These are phyloP conservation scores for Diutina sp. DNA, from an alignment of 1,139 yeast species.

Conservation along the genomic window DNA sequence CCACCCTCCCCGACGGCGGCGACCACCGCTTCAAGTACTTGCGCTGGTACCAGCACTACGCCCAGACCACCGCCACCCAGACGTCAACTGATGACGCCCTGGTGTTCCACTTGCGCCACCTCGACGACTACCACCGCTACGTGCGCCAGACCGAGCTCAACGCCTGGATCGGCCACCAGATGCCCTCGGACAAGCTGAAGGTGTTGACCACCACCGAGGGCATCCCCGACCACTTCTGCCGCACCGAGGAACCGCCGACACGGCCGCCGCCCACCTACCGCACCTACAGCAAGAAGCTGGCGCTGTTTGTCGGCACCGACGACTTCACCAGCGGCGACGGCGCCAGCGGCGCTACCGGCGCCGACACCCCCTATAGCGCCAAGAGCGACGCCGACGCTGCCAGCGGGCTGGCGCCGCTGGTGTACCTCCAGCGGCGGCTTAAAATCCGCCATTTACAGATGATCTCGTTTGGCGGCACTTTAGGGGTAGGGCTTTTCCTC, in stretches of 20 bases:
- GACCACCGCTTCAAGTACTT: neutral
- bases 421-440: constrained; percentile 36
- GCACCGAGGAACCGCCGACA: neutral
- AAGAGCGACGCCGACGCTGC: neutral
- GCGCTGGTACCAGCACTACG: neutral
- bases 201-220: neutral
- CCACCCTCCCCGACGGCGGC: neutral
- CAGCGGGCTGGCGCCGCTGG: neutral
- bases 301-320: neutral
- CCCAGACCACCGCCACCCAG: neutral
- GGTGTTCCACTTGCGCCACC: neutral
- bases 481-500: constrained; percentile 71
- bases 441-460: constrained; percentile 64
- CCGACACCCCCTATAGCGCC: neutral
- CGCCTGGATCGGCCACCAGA: neutral
- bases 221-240: neutral
- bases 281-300: neutral
- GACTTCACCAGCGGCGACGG: neutral
- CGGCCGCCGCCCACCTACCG: neutral
- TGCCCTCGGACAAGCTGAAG: neutral
- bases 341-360: too few species aligned
- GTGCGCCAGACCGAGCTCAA: neutral
- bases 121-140: neutral
- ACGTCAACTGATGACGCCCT: neutral
- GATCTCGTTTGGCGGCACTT: constrained; percentile 73